phyloP scores from a whole-genome alignment of 2,329 filamentous ascomycete species.

The Pezicula rhizophila region DNA sequence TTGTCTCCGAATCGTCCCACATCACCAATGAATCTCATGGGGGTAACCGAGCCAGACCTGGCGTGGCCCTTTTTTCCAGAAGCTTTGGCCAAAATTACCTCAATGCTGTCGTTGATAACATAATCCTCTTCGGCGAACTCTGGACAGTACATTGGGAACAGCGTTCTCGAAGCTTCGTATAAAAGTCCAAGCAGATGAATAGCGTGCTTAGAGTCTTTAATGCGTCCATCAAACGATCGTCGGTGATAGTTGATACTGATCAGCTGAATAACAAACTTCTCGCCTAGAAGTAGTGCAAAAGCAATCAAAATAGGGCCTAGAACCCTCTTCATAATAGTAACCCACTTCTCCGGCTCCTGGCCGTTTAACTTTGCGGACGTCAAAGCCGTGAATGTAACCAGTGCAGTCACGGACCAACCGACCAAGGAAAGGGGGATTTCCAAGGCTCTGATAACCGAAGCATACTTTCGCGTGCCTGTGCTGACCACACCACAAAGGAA shows the following conservation, averaged over 20 bases:
- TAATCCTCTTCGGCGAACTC: slow-evolving; percentile 92
- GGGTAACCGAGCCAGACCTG: slow-evolving; percentile 60
- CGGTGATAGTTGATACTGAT: slow-evolving; percentile 83
- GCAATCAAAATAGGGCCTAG: slow-evolving; percentile 63
- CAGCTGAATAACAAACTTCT: slow-evolving; percentile 74
- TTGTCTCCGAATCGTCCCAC: slow-evolving; percentile 85
- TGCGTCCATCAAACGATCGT: slow-evolving; percentile 73
- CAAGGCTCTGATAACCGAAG: slow-evolving; percentile 55
- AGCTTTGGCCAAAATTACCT: slow-evolving; percentile 57
- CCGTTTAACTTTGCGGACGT: slow-evolving; percentile 30
- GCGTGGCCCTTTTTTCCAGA: slow-evolving; percentile 37
- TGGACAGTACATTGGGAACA: slow-evolving; percentile 88
- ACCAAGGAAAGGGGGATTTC: slow-evolving; percentile 63
- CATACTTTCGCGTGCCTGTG: slow-evolving; percentile 65
- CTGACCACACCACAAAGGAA: slow-evolving; percentile 65
- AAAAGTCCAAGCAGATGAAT: slow-evolving; percentile 75
- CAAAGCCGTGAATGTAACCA: slow-evolving; percentile 55
- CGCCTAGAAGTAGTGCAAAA: slow-evolving; percentile 64
- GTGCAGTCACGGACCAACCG: slow-evolving; percentile 59
- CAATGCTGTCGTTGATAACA: slow-evolving; percentile 78
- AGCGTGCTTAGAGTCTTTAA: slow-evolving; percentile 85
- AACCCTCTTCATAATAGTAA: slow-evolving; percentile 54
- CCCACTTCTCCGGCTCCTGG: slow-evolving; percentile 35
- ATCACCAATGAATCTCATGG: slow-evolving; percentile 68
- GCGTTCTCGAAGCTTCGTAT: slow-evolving; percentile 79